Percentiles rank a stretch among this genome's conserved stretches.
These are phyloP conservation scores for Castanea crenata DNA, from an alignment of 306 rosid species.

Conservation along the genomic window DNA sequence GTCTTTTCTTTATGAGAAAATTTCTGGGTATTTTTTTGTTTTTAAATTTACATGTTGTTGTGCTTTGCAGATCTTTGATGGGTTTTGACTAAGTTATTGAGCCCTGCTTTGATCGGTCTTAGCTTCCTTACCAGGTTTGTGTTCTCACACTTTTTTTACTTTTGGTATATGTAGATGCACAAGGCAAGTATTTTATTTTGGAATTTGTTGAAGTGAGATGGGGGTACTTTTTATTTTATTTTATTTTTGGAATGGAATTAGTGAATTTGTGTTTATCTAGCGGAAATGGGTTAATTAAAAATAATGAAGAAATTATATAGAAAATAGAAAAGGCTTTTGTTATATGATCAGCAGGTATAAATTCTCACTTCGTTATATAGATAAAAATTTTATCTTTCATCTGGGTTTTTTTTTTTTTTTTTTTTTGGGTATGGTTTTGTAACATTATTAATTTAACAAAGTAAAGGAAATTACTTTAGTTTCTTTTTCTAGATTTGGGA, in stretches of 20 bases:
- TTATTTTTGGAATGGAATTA: not conserved
- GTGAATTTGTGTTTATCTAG: not conserved
- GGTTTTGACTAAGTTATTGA: constrained; percentile 34
- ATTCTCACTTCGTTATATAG: not conserved
- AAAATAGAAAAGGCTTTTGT: not conserved
- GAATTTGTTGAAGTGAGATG: not conserved
- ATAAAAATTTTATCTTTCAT: not conserved
- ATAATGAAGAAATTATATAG: not conserved
- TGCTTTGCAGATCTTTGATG: constrained; percentile 32
- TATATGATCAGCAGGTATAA: not conserved
- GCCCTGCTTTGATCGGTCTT: constrained; percentile 24
- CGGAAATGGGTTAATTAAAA: not conserved
- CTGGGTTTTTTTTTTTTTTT: not conserved
- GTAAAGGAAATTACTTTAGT: not conserved
- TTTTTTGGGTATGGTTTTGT: not conserved
- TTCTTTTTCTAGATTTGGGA: not conserved
- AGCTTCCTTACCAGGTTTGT: constrained; percentile 25
- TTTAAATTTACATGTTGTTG: constrained; percentile 9
- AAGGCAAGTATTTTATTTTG: not conserved
- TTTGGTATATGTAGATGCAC: not conserved
- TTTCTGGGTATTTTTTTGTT: not conserved
- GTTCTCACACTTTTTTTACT: constrained; percentile 1
- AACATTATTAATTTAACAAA: not conserved
- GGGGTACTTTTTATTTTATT: not conserved
- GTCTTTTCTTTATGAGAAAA: not conserved